Base-by-base conservation (phyloP, 2,329 filamentous ascomycete genomes). In the Claviceps digitariae region DNA sequence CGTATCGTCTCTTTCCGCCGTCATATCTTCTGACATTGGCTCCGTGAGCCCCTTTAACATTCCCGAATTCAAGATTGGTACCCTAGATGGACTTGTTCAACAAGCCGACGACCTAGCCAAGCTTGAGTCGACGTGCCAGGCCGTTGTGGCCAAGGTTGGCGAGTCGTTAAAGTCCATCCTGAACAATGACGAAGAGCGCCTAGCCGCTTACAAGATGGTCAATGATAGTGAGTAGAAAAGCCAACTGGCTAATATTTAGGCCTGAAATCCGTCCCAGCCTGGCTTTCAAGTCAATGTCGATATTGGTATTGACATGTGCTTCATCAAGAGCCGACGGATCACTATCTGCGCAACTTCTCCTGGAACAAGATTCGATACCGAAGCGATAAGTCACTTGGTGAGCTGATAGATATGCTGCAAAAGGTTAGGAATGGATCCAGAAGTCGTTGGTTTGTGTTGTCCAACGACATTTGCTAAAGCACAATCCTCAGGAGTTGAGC, bases 291-390 rank as follows among this genome's bases (percentile, higher is more conserved):
- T 23, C 31, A n/a, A n/a, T n/a, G n/a, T n/a, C n/a, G n/a, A n/a
- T n/a, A 29, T 34, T 25, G 12, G 13, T 38, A 20, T 25, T 52
- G 43, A 51, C 54, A n/a, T 36, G 23, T 29, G 41, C 25, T 10
- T 48, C 25, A 56, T 27, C 15, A 67, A 97, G 91, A 95, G 69
- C 90, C 93, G n/a, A 90, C 91, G 56, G 91, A 96, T 62, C 86
- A 91, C 67, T 98, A 97, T 67, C 74, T 98, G 47, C 82, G 84
- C 64, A 84, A 79, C 53, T 98, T 97, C 70, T 79, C 82, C 59
- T 98, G 93, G 93, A 97, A 97, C 74, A 96, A 93, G 71, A 88
- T 95, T 71, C 93, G 95, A 67, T 98, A 97, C 70, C 84, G 93
- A 63, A 85, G 87, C 57, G 93, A 98, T 69, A 94, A 91, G 68